Evolutionary conservation across 495 filamentous ascomycete species (phyloP), one percentile per base, ranked within the genome.

Genomic region (Daldinia vernicosa): DNA sequence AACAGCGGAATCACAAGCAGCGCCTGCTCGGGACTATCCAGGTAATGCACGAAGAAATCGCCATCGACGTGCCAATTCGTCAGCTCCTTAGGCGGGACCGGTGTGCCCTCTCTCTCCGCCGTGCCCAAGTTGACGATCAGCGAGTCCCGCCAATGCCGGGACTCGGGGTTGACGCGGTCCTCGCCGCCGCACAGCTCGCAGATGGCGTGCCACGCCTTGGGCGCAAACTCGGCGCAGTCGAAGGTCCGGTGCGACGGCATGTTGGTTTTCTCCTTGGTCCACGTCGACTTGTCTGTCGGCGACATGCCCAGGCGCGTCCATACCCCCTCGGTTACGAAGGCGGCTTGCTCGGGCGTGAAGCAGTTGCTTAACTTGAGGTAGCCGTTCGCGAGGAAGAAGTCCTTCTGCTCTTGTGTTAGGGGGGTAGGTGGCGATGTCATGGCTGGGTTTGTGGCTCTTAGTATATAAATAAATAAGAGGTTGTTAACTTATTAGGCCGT

Each of bases 41-140:
- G 82, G 70, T 89, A 93, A 80, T 92, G 90, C 14, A 90, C 83
- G 78, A 93, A 92, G 77, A 92, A 92, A 71, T 92, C 90, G 1
- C 91, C 91, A 78, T 93, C 90, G 24, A 91, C 89, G 76, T 93
- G 91, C 90, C 90, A 93, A 7, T 81, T 82, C 22, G 77, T 67
- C n/a, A 92, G 79, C 6, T 87, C 84, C 68, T 80, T 67, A 52
- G 87, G 80, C 61, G 76, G 72, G 30, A 83, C 79, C 37, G 84
- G 74, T 37, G 84, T 83, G 5, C 84, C 84, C 65, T 87, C 85
- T 51, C 76, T 77, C 51, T 89, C 82, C 0, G 83, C 76, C 6
- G 84, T 88, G 24, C 91, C 91, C 15, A 93, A 82, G 79, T 93
- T 93, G 27, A 93, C 89, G 64, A 93, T 93, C 32, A 92, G 82